Conservation (phyloP, 1,139 yeast species). For the Cylindricascospora bacillispora region DNA sequence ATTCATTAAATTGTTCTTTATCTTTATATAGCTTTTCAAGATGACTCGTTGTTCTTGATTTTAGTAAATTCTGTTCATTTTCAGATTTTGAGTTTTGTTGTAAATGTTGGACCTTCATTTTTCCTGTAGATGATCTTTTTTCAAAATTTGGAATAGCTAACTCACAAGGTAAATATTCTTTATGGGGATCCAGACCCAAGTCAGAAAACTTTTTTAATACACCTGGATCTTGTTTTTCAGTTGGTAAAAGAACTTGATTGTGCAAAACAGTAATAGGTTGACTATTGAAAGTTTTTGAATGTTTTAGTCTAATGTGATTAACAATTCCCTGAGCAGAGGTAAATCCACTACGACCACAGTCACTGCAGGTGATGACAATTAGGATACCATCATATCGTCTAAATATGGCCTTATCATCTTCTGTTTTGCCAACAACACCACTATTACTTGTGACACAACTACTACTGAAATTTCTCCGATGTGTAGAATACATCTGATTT, state of each 20-base stretch:
- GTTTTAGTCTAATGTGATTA: slow-evolving; percentile 66
- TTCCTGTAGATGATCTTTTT: slow-evolving; percentile 4
- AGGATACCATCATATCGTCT: slow-evolving; percentile 61
- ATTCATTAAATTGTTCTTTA: slow-evolving; percentile 22
- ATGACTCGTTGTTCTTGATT: slow-evolving; percentile 10
- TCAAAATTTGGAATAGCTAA: slow-evolving; percentile 17
- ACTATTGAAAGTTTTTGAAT: slow-evolving; percentile 54
- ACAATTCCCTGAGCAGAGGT: slow-evolving; percentile 72
- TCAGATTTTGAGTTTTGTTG: not conserved
- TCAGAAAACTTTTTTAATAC: slow-evolving; percentile 36
- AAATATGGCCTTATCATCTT: slow-evolving; percentile 39
- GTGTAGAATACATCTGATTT: slow-evolving; percentile 21
- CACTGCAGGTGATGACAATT: slow-evolving; percentile 55
- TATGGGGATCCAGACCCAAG: slow-evolving; percentile 26
- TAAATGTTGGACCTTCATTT: not conserved
- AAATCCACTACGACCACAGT: slow-evolving; percentile 56
- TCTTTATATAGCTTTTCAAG: slow-evolving; percentile 18
- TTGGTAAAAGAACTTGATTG: slow-evolving; percentile 51
- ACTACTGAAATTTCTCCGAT: slow-evolving; percentile 27
- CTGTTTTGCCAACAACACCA: slow-evolving; percentile 26
- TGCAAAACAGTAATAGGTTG: slow-evolving; percentile 65
- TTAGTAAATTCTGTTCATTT: slow-evolving; percentile 3
- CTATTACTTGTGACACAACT: slow-evolving; percentile 25
- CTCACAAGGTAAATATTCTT: slow-evolving; percentile 25
- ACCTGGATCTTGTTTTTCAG: slow-evolving; percentile 46